Evolutionary conservation across 805 yeast genomes (phyloP).

Genomic region (Myxozyma geophila): DNA sequence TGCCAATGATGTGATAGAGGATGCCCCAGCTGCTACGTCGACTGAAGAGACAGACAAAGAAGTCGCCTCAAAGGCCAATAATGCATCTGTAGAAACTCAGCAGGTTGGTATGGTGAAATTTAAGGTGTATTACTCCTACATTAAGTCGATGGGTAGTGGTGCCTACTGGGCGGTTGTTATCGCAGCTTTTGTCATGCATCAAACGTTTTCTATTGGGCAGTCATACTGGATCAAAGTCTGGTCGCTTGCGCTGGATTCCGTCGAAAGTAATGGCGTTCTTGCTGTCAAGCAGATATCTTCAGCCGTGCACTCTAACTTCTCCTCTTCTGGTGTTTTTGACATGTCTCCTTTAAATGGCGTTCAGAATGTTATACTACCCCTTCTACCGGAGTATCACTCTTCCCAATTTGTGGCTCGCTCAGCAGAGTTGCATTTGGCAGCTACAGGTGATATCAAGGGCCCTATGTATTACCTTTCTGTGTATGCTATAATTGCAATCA

Average conservation of each 20-base stretch:
- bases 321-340: constrained; percentile 14
- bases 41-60: constrained; percentile 70
- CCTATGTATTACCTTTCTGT: constrained; percentile 62
- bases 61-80: constrained; percentile 85
- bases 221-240: constrained; percentile 90
- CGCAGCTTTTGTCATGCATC: constrained; percentile 58
- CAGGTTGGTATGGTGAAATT: constrained; percentile 81
- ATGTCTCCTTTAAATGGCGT: constrained; percentile 23
- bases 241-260: constrained; percentile 52
- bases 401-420: background rate
- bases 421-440: background rate
- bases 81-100: constrained; percentile 62
- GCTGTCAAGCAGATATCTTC: background rate
- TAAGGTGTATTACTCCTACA: constrained; percentile 72
- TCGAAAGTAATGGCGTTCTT: constrained; percentile 7
- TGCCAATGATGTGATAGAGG: constrained; percentile 83
- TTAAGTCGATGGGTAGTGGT: constrained; percentile 69
- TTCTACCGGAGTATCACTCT: background rate
- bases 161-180: constrained; percentile 56
- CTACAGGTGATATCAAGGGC: constrained; percentile 11
- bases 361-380: constrained; percentile 19
- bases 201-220: constrained; percentile 67
- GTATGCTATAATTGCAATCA: constrained; percentile 72
- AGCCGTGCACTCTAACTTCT: constrained; percentile 1
- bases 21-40: constrained; percentile 67